phyloP scores from a whole-genome alignment of 1,139 yeast genomes.

The Pichia sp. region DNA sequence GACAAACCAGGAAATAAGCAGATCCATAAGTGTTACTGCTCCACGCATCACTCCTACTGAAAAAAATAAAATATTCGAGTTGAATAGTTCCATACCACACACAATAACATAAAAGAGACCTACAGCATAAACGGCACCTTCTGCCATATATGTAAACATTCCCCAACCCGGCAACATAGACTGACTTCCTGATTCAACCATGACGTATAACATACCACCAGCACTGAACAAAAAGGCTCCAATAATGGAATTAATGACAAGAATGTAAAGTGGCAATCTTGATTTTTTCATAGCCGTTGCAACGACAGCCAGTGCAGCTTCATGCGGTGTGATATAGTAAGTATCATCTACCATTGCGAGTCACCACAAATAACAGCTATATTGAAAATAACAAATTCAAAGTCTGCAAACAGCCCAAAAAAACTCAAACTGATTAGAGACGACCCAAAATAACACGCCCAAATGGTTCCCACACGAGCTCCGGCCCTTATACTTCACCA shows the following conservation, averaged over 20 bases:
- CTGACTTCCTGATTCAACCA: constrained; percentile 45
- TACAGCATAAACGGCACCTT: constrained; percentile 55
- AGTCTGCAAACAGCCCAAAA: no score
- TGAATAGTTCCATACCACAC: constrained; percentile 67
- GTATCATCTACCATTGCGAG: constrained; percentile 35
- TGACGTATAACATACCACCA: constrained; percentile 65
- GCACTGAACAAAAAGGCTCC: constrained; percentile 65
- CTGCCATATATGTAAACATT: constrained; percentile 44
- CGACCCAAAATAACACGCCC: no score
- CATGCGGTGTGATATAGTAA: constrained; percentile 62
- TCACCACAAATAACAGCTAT: background rate
- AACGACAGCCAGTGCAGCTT: constrained; percentile 72
- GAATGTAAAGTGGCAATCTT: constrained; percentile 48
- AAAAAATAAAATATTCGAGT: constrained; percentile 63
- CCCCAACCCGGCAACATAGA: constrained; percentile 32
- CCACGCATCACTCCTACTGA: constrained; percentile 59
- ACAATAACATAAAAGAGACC: constrained; percentile 68
- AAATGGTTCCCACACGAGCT: no score
- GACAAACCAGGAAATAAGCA: constrained; percentile 58
- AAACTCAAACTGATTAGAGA: no score
- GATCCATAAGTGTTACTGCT: constrained; percentile 57
- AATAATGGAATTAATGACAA: constrained; percentile 52
- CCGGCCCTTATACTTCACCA: no score
- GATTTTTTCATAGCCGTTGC: constrained; percentile 81
- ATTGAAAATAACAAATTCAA: no score